Conservation (phyloP, 2,329 filamentous ascomycete genomes). For the Aspergillus ochraceoroseus region DNA sequence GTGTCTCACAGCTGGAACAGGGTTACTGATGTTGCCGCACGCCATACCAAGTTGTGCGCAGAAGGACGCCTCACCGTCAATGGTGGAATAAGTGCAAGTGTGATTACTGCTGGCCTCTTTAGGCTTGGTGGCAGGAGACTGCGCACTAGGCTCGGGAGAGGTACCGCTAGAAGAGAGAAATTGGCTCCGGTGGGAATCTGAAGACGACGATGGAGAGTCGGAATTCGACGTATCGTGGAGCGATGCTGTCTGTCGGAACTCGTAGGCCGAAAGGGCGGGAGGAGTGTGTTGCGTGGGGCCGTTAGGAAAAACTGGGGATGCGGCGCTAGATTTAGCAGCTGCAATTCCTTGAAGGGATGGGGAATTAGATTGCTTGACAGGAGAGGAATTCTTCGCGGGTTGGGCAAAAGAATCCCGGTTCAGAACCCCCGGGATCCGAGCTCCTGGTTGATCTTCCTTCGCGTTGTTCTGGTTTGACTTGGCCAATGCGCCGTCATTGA, state of each 20-base stretch:
- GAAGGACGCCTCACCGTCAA: slow-evolving; percentile 44
- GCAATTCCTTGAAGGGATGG: slow-evolving; percentile 14
- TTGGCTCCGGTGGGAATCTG: slow-evolving; percentile 45
- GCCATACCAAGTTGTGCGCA: slow-evolving; percentile 44
- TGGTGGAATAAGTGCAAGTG: slow-evolving; percentile 27
- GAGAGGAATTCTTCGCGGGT: slow-evolving; percentile 7
- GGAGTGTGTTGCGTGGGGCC: slow-evolving; percentile 9
- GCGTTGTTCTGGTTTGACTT: slow-evolving; percentile 29
- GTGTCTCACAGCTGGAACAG: slow-evolving; percentile 38
- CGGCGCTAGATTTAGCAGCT: not conserved
- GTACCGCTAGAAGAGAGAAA: slow-evolving; percentile 47
- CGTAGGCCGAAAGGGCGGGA: slow-evolving; percentile 20
- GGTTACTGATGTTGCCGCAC: slow-evolving; percentile 45
- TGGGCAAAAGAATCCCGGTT: slow-evolving; percentile 24
- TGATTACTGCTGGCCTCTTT: slow-evolving; percentile 32
- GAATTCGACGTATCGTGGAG: slow-evolving; percentile 38
- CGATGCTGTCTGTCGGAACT: slow-evolving; percentile 20
- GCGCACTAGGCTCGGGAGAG: slow-evolving; percentile 45
- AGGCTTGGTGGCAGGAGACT: slow-evolving; percentile 41
- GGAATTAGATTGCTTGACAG: slow-evolving; percentile 2
- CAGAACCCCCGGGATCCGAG: slow-evolving; percentile 31
- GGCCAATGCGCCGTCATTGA: slow-evolving; percentile 45
- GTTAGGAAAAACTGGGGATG: slow-evolving; percentile 13
- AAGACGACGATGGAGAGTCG: slow-evolving; percentile 47
- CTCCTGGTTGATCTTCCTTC: slow-evolving; percentile 28